These are phyloP conservation scores for Peterozyma xylosa DNA, from an alignment of 805 yeast genomes.

Conservation along the genomic window DNA sequence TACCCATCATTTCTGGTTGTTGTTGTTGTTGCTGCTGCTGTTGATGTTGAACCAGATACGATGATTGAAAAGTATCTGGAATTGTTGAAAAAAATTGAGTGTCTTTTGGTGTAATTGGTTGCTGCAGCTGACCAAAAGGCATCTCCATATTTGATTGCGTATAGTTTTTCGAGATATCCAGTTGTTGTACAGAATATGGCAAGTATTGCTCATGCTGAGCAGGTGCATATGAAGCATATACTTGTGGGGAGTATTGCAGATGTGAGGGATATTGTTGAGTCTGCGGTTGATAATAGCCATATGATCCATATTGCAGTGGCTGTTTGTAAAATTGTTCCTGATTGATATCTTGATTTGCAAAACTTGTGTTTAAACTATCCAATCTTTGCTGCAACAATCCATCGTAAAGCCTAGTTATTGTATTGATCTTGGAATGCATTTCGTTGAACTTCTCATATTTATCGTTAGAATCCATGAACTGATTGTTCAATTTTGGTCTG, in stretches of 20 bases:
- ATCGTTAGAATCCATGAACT: constrained; percentile 47
- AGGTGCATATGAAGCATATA: not conserved
- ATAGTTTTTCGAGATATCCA: not conserved
- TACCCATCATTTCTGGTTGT: constrained; percentile 8
- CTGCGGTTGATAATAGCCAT: not conserved
- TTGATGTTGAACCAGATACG: not conserved
- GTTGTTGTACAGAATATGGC: not conserved
- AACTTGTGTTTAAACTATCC: constrained; percentile 24
- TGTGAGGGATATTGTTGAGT: constrained; percentile 1
- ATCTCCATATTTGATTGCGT: not conserved
- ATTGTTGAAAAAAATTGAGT: not conserved
- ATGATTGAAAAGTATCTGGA: not conserved
- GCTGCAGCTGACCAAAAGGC: not conserved
- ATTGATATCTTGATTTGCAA: constrained; percentile 10
- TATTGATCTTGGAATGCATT: constrained; percentile 70
- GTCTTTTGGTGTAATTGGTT: not conserved
- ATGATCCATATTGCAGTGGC: constrained; percentile 1
- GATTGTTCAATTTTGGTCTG: constrained; percentile 62
- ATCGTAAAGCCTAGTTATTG: constrained; percentile 72
- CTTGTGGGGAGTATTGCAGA: not conserved
- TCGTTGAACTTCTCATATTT: constrained; percentile 63
- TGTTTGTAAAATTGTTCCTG: constrained; percentile 10
- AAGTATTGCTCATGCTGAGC: not conserved
- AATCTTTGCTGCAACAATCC: constrained; percentile 55
- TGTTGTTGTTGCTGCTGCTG: constrained; percentile 8